Evolutionary conservation across 306 rosid genomes (phyloP).

Genomic region (Ceratonia siliqua): DNA sequence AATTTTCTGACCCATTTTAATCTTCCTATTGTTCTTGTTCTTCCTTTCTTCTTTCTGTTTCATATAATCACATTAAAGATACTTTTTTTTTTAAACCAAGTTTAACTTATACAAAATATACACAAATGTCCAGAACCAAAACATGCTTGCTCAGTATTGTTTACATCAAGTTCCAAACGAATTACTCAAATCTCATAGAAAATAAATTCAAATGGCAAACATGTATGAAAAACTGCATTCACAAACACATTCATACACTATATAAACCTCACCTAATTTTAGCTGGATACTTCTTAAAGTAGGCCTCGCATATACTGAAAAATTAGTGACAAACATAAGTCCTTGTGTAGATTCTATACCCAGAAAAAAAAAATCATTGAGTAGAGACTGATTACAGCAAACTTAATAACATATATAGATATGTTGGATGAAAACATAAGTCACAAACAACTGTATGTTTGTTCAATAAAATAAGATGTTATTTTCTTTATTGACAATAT

Average conservation of each 20-base stretch:
- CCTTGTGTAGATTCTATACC: conserved; percentile 15
- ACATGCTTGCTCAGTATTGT: not conserved
- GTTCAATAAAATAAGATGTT: not conserved
- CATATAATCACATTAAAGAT: conserved; percentile 2
- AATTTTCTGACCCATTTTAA: not conserved
- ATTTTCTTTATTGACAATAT: too few species aligned
- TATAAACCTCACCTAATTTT: conserved; percentile 72
- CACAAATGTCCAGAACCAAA: not conserved
- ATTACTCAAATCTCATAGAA: conserved; percentile 6
- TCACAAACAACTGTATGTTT: not conserved
- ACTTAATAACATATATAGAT: not conserved
- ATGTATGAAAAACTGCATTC: not conserved
- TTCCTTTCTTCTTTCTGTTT: conserved; percentile 2
- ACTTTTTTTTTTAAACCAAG: not conserved
- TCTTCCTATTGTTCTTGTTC: not conserved
- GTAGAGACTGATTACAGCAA: not conserved
- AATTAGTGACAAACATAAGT: conserved; percentile 23
- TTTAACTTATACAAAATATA: not conserved
- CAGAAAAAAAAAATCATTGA: not conserved
- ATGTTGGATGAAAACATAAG: not conserved
- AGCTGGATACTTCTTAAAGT: conserved; percentile 81
- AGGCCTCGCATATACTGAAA: conserved; percentile 92
- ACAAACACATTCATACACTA: not conserved
- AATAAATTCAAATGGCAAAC: conserved; percentile 11
- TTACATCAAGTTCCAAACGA: conserved; percentile 24